A percentile compares a stretch with the other conserved stretches of the same genome.
These are phyloP conservation scores for Xerocomellus chrysenteron DNA, from an alignment of 768 basidiomycete species.

Conservation along the genomic window DNA sequence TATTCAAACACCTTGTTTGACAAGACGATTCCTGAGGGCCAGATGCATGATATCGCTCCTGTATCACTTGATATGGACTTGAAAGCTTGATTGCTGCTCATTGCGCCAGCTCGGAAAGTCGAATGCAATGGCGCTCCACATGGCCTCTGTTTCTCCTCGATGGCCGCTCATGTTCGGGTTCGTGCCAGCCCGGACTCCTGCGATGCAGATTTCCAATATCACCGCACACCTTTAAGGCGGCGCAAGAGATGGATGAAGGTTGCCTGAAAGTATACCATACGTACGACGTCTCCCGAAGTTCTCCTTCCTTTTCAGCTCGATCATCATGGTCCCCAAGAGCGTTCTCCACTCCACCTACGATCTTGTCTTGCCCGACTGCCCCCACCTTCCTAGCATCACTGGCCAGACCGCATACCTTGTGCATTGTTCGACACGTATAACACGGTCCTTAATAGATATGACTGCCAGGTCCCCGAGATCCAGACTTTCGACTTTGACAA, in stretches of 20 bases:
- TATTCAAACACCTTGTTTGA: constrained; percentile 1
- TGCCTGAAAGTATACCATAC: background rate
- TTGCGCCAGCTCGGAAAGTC: background rate
- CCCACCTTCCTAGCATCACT: background rate
- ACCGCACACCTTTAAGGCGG: background rate
- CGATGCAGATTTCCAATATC: background rate
- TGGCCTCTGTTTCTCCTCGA: background rate
- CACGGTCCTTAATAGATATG: constrained; percentile 7
- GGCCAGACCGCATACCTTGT: background rate
- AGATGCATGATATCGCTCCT: background rate
- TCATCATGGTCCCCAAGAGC: background rate
- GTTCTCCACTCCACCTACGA: background rate
- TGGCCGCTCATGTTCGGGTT: background rate
- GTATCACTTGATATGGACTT: background rate
- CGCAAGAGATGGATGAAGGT: background rate
- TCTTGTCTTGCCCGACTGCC: background rate
- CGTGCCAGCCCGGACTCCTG: background rate
- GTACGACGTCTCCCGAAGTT: background rate
- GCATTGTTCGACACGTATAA: background rate
- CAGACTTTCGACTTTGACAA: background rate
- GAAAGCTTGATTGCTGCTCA: background rate
- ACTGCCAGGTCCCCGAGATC: constrained; percentile 10
- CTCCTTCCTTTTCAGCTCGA: constrained; percentile 1
- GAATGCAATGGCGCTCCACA: background rate
- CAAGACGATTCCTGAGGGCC: background rate